Evolutionary conservation across 2,329 filamentous ascomycete genomes (phyloP), one percentile per base, ranked within the genome.

Genomic region (Coniochaeta sp.): DNA sequence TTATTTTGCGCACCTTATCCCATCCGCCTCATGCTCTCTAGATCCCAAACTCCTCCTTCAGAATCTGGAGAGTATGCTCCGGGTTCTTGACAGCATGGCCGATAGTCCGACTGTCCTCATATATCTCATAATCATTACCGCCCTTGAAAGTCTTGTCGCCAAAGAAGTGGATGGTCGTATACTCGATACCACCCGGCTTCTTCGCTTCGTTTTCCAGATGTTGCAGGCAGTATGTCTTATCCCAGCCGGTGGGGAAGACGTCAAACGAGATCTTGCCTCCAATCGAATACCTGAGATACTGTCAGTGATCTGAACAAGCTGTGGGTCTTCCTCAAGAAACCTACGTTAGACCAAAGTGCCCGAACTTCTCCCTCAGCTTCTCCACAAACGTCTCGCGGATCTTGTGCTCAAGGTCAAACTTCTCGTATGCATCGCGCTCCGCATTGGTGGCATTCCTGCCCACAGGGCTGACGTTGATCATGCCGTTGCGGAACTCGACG

Each of bases 211-310:
- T 79, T 73, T 94, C 89, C 56, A 97, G 76, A 71, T 96, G 91
- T 61, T 82, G 77, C 60, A 97, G 78, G 75, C 91, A 96, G 79
- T 96, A 99, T 8, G 89, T 96, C 84, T 97, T 99, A 75, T 99
- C 94, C 94, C 94, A 99, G 65, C 94, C 94, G 2, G 77, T 82
- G 57, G 94, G 94, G 80, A 99, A 99, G 63, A 97, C 88, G 67
- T 99, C 94, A 70, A 99, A 99, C 54, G 91, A 96, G 71, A 99
- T 96, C 67, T 96, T 90, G 50, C 94, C 94, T 61, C 94, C 94
- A 63, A 99, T 95, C 56, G 90, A 92, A 77, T 87, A 96, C 38
- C 88, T 91, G 55, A n/a, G 12, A n/a, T 4, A 8, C 3, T 16
- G 2, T 6, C 5, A n/a, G n/a, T n/a, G n/a, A n/a, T n/a, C n/a